Conservation (phyloP, 2,329 filamentous ascomycete species). For the Akanthomyces uredinophilus region DNA sequence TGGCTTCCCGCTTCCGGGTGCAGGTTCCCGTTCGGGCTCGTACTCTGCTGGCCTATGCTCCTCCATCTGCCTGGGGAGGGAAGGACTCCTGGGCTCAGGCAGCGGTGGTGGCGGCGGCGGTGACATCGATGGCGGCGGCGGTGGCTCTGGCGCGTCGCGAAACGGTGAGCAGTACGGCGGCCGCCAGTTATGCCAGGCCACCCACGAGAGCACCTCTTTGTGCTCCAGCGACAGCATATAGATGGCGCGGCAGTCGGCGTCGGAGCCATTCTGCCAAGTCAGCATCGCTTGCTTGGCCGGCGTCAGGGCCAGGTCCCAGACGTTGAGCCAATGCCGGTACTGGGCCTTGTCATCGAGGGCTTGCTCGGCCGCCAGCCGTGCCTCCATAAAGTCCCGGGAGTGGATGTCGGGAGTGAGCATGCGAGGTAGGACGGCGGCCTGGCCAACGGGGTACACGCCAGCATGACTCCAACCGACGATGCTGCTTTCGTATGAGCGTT, state of each 20-base stretch:
- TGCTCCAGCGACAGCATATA: conserved; percentile 1
- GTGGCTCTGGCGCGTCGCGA: neutral
- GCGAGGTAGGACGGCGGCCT: neutral
- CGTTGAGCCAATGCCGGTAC: neutral
- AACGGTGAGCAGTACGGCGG: neutral
- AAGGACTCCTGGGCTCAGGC: too few species aligned
- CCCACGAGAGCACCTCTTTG: neutral
- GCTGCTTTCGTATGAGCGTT: neutral
- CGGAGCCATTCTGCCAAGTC: neutral
- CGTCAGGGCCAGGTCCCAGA: neutral
- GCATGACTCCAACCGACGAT: conserved; percentile 1
- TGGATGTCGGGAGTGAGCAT: neutral
- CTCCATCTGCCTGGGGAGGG: too few species aligned
- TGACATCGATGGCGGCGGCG: neutral
- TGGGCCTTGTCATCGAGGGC: neutral
- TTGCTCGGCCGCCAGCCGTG: neutral
- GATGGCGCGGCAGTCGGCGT: neutral
- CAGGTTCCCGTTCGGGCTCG: too few species aligned
- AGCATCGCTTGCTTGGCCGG: neutral
- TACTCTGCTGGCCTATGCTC: too few species aligned
- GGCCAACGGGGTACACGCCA: neutral
- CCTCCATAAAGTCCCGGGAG: neutral
- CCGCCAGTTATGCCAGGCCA: neutral
- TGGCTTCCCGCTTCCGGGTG: too few species aligned
- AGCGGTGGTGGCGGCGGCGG: neutral